Percentiles rank a stretch among this genome's conserved stretches.
Conservation (phyloP, 2,329 filamentous ascomycete genomes). For the Verticillium tricorpus region DNA sequence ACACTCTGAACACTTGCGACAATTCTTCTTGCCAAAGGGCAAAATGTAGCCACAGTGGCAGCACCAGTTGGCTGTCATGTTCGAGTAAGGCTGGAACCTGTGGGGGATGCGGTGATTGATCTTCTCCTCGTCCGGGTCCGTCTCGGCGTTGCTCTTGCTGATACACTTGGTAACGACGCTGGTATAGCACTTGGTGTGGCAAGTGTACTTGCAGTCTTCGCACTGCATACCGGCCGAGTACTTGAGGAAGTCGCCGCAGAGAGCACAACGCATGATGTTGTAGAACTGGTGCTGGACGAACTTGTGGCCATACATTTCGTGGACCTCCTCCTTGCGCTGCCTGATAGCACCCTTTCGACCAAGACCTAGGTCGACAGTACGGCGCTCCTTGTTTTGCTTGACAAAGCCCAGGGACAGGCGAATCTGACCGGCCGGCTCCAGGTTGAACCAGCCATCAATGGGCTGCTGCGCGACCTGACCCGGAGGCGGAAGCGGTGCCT, state of each 20-base stretch:
- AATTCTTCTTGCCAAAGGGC: conserved; percentile 92
- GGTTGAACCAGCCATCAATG: conserved; percentile 94
- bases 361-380: conserved; percentile 82
- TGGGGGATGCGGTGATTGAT: conserved; percentile 99
- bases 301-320: conserved; percentile 99
- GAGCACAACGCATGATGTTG: conserved; percentile 99
- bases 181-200: conserved; percentile 93
- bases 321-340: conserved; percentile 95
- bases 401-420: conserved; percentile 87
- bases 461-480: conserved; percentile 52
- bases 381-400: conserved; percentile 81
- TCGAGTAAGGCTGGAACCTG: conserved; percentile 93
- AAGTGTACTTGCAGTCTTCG: conserved; percentile 99
- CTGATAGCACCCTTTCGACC: conserved; percentile 94
- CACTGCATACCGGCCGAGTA: conserved; percentile 99
- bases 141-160: conserved; percentile 98
- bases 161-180: conserved; percentile 99
- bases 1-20: conserved; percentile 91
- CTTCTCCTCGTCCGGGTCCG: conserved; percentile 97
- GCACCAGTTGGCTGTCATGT: conserved; percentile 98
- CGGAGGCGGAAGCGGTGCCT: conserved; percentile 31
- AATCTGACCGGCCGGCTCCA: conserved; percentile 90
- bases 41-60: conserved; percentile 97
- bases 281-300: conserved; percentile 98
- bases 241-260: conserved; percentile 97